Conservation (phyloP, 495 filamentous ascomycete species). For the Achaetomiella virescens region DNA sequence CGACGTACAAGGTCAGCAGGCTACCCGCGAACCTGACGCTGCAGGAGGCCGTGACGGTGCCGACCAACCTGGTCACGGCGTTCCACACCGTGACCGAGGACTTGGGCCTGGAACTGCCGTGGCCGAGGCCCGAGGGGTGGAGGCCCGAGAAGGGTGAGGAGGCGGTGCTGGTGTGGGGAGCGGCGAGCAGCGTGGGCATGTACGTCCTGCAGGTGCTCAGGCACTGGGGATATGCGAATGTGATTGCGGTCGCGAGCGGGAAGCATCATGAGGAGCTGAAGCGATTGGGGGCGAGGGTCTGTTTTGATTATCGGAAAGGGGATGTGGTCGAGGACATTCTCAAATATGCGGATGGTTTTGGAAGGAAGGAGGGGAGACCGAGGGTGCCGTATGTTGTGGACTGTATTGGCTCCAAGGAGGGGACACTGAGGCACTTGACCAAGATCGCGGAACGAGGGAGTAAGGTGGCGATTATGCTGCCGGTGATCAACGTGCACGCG, state of each 20-base stretch:
- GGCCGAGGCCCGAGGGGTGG: constrained; percentile 37
- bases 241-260: constrained; percentile 43
- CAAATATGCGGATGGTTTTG: constrained; percentile 7
- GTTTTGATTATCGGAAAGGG: constrained; percentile 43
- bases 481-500: constrained; percentile 44
- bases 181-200: constrained; percentile 45
- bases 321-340: constrained; percentile 34
- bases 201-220: constrained; percentile 44
- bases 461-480: constrained; percentile 47
- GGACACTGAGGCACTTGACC: constrained; percentile 36
- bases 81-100: constrained; percentile 42
- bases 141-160: constrained; percentile 21
- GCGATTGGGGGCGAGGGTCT: constrained; percentile 35
- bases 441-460: constrained; percentile 39
- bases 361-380: not conserved
- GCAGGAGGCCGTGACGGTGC: constrained; percentile 43
- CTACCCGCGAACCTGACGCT: constrained; percentile 33
- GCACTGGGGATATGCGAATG: constrained; percentile 43
- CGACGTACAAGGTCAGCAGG: constrained; percentile 33
- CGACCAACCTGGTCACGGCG: constrained; percentile 49
- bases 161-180: constrained; percentile 50
- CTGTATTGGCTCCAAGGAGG: constrained; percentile 45
- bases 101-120: constrained; percentile 41
- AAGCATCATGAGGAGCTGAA: constrained; percentile 38
- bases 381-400: constrained; percentile 43